phyloP scores from a whole-genome alignment of 768 basidiomycete genomes.

The Naganishia vishniacii region DNA sequence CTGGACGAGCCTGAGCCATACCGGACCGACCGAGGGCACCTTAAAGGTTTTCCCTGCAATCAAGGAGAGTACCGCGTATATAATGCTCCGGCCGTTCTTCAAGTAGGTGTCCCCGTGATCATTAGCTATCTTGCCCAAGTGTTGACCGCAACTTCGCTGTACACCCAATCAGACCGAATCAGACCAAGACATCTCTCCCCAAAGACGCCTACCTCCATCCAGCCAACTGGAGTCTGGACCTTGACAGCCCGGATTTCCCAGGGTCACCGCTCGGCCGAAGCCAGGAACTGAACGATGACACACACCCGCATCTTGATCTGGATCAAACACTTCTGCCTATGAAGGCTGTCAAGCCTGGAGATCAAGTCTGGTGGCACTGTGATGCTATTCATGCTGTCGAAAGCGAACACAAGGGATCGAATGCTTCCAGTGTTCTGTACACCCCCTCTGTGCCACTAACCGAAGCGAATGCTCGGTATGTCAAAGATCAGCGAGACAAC shows the following conservation, averaged over 20 bases:
- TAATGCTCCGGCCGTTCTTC: constrained; percentile 73
- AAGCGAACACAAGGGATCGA: constrained; percentile 34
- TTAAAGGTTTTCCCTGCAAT: constrained; percentile 61
- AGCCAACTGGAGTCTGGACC: constrained; percentile 59
- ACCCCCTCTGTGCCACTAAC: constrained; percentile 46
- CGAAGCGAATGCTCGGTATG: constrained; percentile 51
- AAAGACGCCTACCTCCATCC: constrained; percentile 47
- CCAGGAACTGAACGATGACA: constrained; percentile 31
- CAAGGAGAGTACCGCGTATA: constrained; percentile 63
- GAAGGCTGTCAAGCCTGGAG: constrained; percentile 35
- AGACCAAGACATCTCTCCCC: background rate
- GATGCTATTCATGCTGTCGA: constrained; percentile 47
- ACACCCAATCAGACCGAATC: constrained; percentile 26
- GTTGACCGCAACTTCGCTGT: too few species aligned
- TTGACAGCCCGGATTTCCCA: constrained; percentile 46
- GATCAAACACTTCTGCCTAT: constrained; percentile 33
- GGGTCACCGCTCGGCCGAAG: constrained; percentile 30
- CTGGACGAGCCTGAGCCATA: constrained; percentile 58
- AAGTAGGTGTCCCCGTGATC: constrained; percentile 3
- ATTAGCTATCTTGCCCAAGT: too few species aligned
- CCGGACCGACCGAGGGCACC: constrained; percentile 58
- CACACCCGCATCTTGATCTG: constrained; percentile 36
- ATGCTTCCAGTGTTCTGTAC: constrained; percentile 43
- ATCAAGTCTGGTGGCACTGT: constrained; percentile 58
- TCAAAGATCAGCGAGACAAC: constrained; percentile 59